Base-by-base conservation (phyloP, 768 basidiomycete genomes). In the Mrakia gelida region DNA sequence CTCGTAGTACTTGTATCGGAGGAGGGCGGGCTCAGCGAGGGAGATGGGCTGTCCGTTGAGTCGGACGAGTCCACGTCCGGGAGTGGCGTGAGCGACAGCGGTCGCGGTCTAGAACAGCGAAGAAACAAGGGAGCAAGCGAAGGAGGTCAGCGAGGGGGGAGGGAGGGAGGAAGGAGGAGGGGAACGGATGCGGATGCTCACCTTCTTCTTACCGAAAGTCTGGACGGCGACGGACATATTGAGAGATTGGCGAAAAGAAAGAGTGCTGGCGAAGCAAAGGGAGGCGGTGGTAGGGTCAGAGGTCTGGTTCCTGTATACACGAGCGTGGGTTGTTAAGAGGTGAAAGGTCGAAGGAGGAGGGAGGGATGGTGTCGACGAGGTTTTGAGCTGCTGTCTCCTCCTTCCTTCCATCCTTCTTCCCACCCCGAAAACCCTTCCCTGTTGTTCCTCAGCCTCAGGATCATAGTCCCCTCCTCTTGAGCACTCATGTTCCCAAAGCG, bases 121-220 rank as follows among this genome's bases (percentile, higher is more conserved):
- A 75, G 30, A 41, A 43, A 70, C 73, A 59, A 52, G 49, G 49
- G 49, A 52, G 49, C 11, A 21, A 52, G 49, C 15, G 49, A 21
- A 52, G 21, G 49, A 52, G 18, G 49, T 52, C 49, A 52, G 49
- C 49, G 49, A 52, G 32, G 9, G 68, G 16, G 34, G 32, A n/a
- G 34, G 30, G 30, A 61, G 18, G 41, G 32, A 26, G 43, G 28
- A n/a, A n/a, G n/a, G 59, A 21, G n/a, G 65, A 52, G 21, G n/a
- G 61, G 23, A 62, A 32, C 63, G 73, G 34, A 23, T 18, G n/a
- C n/a, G n/a, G 43, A 43, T 34, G 45, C 89, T 80, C 85, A 89
- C 94, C 92, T 98, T 98, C 91, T 98, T 98, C 93, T 98, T 98
- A 87, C 96, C 96, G 87, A 98, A 98, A 80, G 94, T 96, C 86